A percentile compares a stretch with the other conserved stretches of the same genome.
Evolutionary conservation across 106 monocot genomes (phyloP).

Genomic region (Acorus gramineus): DNA sequence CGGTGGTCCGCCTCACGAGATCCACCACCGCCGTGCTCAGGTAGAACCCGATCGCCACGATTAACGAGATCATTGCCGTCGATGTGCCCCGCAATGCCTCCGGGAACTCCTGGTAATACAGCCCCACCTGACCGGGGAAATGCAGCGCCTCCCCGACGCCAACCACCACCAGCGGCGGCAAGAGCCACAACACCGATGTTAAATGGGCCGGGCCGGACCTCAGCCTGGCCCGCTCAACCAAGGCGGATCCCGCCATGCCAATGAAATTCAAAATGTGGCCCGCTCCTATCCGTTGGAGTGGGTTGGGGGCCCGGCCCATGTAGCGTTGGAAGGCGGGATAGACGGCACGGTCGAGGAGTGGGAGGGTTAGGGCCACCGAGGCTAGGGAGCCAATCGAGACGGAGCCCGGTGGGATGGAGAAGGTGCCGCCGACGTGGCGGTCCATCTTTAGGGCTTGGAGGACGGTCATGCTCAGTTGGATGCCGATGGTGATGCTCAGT

Average conservation of each 20-base stretch:
- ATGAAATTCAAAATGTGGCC: slow-evolving; percentile 34
- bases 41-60: not conserved
- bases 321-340: slow-evolving; percentile 9
- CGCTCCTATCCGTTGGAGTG: slow-evolving; percentile 46
- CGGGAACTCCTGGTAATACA: not conserved
- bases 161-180: not conserved
- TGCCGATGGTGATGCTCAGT: slow-evolving; percentile 35
- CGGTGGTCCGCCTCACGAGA: not conserved
- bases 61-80: not conserved
- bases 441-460: slow-evolving; percentile 65
- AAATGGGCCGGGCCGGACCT: no score
- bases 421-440: slow-evolving; percentile 40
- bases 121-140: not conserved
- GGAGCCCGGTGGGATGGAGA: slow-evolving; percentile 57
- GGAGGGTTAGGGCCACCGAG: slow-evolving; percentile 18
- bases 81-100: not conserved
- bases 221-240: no score
- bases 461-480: slow-evolving; percentile 36
- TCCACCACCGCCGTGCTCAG: not conserved
- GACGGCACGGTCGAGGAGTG: slow-evolving; percentile 48
- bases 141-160: not conserved
- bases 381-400: slow-evolving; percentile 19
- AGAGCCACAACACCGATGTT: not conserved
- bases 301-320: slow-evolving; percentile 9
- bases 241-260: no score